A percentile compares a stretch with the other conserved stretches of the same genome.
Evolutionary conservation across 2,329 filamentous ascomycete genomes (phyloP).

Genomic region (Emydomyces testavorans): DNA sequence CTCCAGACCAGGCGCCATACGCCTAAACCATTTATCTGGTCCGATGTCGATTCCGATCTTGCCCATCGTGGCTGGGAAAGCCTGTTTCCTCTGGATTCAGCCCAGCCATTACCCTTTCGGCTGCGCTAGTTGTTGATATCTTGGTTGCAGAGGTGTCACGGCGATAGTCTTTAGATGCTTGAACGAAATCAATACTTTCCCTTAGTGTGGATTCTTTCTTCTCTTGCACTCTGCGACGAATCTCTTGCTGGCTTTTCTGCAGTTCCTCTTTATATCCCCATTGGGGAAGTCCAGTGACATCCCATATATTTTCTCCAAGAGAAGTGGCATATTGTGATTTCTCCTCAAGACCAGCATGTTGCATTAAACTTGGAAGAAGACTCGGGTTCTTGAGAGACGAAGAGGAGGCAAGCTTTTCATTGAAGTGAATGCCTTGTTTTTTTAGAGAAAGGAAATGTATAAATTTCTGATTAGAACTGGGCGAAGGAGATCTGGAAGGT

Average conservation of each 20-base stretch:
- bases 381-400: conserved; percentile 49
- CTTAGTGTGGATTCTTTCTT: conserved; percentile 26
- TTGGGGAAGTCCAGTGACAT: conserved; percentile 28
- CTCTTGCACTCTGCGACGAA: conserved; percentile 28
- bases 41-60: not conserved
- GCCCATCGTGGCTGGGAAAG: conserved; percentile 11
- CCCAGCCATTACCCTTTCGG: conserved; percentile 21
- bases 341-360: conserved; percentile 45
- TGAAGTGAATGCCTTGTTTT: conserved; percentile 52
- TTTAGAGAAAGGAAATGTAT: conserved; percentile 51
- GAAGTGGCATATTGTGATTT: conserved; percentile 46
- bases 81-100: conserved; percentile 17
- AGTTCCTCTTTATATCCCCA: conserved; percentile 41
- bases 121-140: conserved; percentile 17
- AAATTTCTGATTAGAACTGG: conserved; percentile 44
- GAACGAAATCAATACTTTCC: conserved; percentile 33
- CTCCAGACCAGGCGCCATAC: no score
- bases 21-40: not conserved
- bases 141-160: conserved; percentile 15
- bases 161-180: conserved; percentile 15
- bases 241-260: conserved; percentile 32
- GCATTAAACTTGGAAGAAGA: conserved; percentile 46
- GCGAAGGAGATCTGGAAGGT: conserved; percentile 36
- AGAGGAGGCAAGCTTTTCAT: conserved; percentile 47
- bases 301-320: conserved; percentile 33